These are phyloP conservation scores for Physocladia obscura DNA, from an alignment of 192 early-diverging fungal genomes.

Conservation along the genomic window DNA sequence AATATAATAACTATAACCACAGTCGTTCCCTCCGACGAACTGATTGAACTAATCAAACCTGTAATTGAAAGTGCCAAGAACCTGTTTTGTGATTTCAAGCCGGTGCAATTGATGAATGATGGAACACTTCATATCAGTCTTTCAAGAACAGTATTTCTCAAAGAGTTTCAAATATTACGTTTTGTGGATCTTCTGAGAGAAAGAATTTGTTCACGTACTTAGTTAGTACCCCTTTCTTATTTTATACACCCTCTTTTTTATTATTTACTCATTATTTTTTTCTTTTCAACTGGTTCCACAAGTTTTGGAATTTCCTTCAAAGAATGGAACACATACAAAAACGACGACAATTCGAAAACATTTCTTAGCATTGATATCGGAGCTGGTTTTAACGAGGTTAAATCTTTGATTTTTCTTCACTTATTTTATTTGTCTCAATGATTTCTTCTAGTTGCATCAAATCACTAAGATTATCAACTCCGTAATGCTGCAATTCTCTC, in stretches of 20 bases:
- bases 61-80: background rate
- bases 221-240: background rate
- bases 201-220: background rate
- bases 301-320: slow-evolving; percentile 1
- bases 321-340: slow-evolving; percentile 7
- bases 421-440: too few species aligned
- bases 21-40: slow-evolving; percentile 3
- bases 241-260: background rate
- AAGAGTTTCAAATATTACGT: slow-evolving; percentile 11
- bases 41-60: background rate
- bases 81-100: background rate
- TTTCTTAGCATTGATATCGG: slow-evolving; percentile 23
- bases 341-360: slow-evolving; percentile 8
- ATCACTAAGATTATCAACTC: background rate
- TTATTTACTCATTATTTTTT: too few species aligned
- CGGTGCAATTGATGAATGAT: background rate
- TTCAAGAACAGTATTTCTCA: slow-evolving; percentile 12
- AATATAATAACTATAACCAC: too few species aligned
- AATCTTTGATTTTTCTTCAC: background rate
- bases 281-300: background rate
- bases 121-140: slow-evolving; percentile 14
- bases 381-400: background rate
- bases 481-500: background rate
- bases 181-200: background rate
- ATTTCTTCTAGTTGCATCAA: background rate